These are phyloP conservation scores for Pleodorina starrii DNA, from an alignment of 139 green algal genomes.

Conservation along the genomic window DNA sequence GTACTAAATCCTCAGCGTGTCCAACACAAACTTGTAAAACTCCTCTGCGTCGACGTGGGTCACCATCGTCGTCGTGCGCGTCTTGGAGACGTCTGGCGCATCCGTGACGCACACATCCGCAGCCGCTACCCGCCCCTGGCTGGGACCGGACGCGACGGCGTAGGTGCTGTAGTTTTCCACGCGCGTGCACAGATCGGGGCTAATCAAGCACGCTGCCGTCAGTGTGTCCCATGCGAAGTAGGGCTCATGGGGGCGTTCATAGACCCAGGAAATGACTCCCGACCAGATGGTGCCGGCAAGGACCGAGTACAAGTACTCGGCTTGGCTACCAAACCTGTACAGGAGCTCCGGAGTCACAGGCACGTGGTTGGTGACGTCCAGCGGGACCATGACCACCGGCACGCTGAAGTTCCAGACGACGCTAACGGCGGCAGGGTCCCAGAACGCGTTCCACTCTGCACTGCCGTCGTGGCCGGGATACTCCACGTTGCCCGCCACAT, in stretches of 20 bases:
- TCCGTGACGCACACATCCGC: background rate
- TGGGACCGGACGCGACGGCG: slow-evolving; percentile 25
- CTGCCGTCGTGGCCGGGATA: slow-evolving; percentile 36
- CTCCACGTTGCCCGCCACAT: slow-evolving; percentile 43
- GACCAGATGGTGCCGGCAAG: slow-evolving; percentile 50
- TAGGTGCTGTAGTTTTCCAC: background rate
- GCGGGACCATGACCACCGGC: slow-evolving; percentile 43
- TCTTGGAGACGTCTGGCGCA: background rate
- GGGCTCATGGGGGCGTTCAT: background rate
- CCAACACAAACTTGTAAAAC: slow-evolving; percentile 43
- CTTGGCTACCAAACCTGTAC: slow-evolving; percentile 46
- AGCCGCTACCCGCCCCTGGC: slow-evolving; percentile 43
- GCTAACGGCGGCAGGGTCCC: slow-evolving; percentile 43
- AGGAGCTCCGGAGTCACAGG: background rate
- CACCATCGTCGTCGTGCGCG: slow-evolving; percentile 13
- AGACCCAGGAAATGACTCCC: slow-evolving; percentile 43
- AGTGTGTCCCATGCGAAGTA: slow-evolving; percentile 53
- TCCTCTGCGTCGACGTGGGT: slow-evolving; percentile 40
- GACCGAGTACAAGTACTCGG: slow-evolving; percentile 15
- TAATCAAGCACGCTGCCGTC: slow-evolving; percentile 29
- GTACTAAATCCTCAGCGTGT: background rate
- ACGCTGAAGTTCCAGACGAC: slow-evolving; percentile 41
- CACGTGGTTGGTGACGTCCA: slow-evolving; percentile 55
- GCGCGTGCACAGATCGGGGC: background rate
- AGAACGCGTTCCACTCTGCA: slow-evolving; percentile 56